Evolutionary conservation across 139 green algal species (phyloP).

Genomic region (Chlamydomonas asymmetrica): DNA sequence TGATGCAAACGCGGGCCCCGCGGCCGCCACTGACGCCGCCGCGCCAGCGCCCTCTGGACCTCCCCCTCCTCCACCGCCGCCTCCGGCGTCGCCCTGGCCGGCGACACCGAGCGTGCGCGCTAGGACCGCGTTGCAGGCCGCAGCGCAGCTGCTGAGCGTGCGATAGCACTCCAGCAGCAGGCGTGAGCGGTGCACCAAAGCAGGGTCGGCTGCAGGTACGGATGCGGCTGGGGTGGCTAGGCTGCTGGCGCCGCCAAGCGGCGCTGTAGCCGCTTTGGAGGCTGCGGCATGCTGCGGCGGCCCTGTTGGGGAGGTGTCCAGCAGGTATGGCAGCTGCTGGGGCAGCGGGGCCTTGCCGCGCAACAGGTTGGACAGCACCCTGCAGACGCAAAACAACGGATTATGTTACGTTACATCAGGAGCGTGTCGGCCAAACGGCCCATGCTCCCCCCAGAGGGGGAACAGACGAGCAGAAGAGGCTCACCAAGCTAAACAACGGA

Average conservation of each 20-base stretch:
- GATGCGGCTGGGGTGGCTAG: not conserved
- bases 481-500: too few species aligned
- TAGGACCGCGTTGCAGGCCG: too few species aligned
- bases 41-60: not conserved
- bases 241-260: not conserved
- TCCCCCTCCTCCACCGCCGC: not conserved
- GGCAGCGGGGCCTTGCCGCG: not conserved
- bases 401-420: too few species aligned
- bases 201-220: slow-evolving; percentile 5
- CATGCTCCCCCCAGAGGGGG: too few species aligned
- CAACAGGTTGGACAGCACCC: slow-evolving; percentile 27
- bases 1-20: too few species aligned
- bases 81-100: too few species aligned
- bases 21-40: too few species aligned
- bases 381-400: too few species aligned
- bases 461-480: too few species aligned
- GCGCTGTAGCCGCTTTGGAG: not conserved
- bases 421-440: too few species aligned
- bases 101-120: too few species aligned
- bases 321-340: slow-evolving; percentile 4
- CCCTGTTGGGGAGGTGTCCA: not conserved
- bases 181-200: slow-evolving; percentile 14
- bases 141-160: slow-evolving; percentile 25
- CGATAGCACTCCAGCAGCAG: slow-evolving; percentile 30
- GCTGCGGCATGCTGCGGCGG: not conserved